phyloP scores from a whole-genome alignment of 169 alveolate species.

The Plasmodium vinckei region DNA sequence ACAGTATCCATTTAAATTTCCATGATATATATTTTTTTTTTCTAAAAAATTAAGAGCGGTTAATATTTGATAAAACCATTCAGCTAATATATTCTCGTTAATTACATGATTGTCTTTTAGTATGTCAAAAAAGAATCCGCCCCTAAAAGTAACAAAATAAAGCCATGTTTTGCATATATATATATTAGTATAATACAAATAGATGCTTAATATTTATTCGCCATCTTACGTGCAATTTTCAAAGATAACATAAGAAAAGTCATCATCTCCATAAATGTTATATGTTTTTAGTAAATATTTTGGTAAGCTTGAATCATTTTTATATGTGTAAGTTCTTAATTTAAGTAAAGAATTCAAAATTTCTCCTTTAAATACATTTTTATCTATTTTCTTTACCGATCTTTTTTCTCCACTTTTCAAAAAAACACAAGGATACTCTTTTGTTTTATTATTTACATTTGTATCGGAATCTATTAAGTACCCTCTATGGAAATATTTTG shows the following conservation, averaged over 20 bases:
- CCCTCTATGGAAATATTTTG: constrained; percentile 60
- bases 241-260: constrained; percentile 36
- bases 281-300: constrained; percentile 43
- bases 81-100: constrained; percentile 37
- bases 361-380: constrained; percentile 13
- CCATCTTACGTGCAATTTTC: constrained; percentile 52
- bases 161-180: background rate
- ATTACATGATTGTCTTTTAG: constrained; percentile 24
- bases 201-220: background rate
- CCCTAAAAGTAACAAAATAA: constrained; percentile 18
- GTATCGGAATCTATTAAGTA: constrained; percentile 10
- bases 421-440: constrained; percentile 17
- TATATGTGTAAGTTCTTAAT: constrained; percentile 32
- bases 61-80: constrained; percentile 68
- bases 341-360: constrained; percentile 11
- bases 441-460: constrained; percentile 2
- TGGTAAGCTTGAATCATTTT: background rate
- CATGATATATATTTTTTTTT: constrained; percentile 34
- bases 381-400: constrained; percentile 13
- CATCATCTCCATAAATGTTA: constrained; percentile 30
- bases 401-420: constrained; percentile 29
- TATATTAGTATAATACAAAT: background rate
- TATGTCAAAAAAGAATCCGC: constrained; percentile 41
- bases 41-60: constrained; percentile 53
- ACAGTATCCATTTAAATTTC: constrained; percentile 67